Evolutionary conservation across 495 filamentous ascomycete genomes (phyloP), one percentile per base, ranked within the genome.

Genomic region (Symbiotaphrina buchneri): DNA sequence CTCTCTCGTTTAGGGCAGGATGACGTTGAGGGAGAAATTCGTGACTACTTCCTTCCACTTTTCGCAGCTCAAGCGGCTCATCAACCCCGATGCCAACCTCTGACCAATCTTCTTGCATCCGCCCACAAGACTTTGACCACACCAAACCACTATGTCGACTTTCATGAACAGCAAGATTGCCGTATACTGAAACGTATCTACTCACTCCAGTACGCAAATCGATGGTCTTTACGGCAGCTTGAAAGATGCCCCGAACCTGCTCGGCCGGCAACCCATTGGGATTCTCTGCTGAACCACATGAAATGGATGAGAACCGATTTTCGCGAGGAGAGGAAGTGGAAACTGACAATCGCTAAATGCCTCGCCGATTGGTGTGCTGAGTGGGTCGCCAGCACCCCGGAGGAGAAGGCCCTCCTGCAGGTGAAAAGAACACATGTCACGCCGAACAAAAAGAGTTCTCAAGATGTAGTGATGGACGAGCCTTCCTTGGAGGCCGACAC

Each of bases 291-390:
- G 6, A 63, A 80, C 39, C 80, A 97, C 51, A 77, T 84, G 66
- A 91, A 81, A 49, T 94, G 87, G 90, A 80, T 97, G 71, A 66
- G 80, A 22, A 92, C 80, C 2, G 87, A 97, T 54, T 95, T 95
- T 42, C 62, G 75, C 19, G 79, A 92, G 52, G 87, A 97, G 48
- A 55, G 79, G 18, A 91, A 90, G 47, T 93, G 80, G 81, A 94
- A 94, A 48, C 68, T 71, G 37, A 68, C 77, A 29, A 64, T 74
- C 24, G 82, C 83, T 2, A 68, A 66, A 31, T 73, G 71, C 31
- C 58, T 83, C 26, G 83, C 82, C 3, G 55, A 71, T 34, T 71
- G 69, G 45, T 94, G 84, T 51, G 74, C 75, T 1, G 72, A 82
- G 41, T 94, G 74, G 62, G 62, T 80, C 22, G 58, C 63, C 28